A percentile compares a stretch with the other conserved stretches of the same genome.
Conservation (phyloP, 1,139 yeast genomes). For the Protomyces inundatus region DNA sequence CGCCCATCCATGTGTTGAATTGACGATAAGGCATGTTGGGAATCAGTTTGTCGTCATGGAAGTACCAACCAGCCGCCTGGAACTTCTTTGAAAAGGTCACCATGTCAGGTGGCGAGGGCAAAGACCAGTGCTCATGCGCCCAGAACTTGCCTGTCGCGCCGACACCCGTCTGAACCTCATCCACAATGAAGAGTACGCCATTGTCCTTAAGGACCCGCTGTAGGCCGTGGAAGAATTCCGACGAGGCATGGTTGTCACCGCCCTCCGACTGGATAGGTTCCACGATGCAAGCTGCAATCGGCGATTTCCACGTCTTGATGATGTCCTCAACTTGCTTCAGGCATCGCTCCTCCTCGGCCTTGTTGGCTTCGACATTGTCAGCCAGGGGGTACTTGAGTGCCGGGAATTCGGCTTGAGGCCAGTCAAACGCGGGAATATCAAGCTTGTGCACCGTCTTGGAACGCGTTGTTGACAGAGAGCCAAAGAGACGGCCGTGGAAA, state of each 20-base stretch:
- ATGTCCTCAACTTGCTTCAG: slow-evolving; percentile 54
- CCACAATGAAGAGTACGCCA: slow-evolving; percentile 66
- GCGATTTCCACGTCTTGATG: slow-evolving; percentile 50
- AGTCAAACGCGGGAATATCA: slow-evolving; percentile 75
- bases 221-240: slow-evolving; percentile 68
- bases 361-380: slow-evolving; percentile 51
- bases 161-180: slow-evolving; percentile 84
- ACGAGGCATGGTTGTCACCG: slow-evolving; percentile 79
- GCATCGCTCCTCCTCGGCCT: slow-evolving; percentile 63
- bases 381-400: slow-evolving; percentile 67
- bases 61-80: slow-evolving; percentile 81
- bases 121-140: slow-evolving; percentile 80
- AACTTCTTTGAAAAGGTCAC: slow-evolving; percentile 81
- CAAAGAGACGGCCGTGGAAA: slow-evolving; percentile 80
- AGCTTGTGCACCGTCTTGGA: slow-evolving; percentile 79
- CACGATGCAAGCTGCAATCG: slow-evolving; percentile 69
- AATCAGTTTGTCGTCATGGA: slow-evolving; percentile 61
- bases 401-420: slow-evolving; percentile 87
- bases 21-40: slow-evolving; percentile 71
- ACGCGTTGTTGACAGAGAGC: slow-evolving; percentile 69
- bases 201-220: slow-evolving; percentile 64
- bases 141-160: slow-evolving; percentile 81
- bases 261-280: slow-evolving; percentile 87
- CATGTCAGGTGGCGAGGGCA: slow-evolving; percentile 69
- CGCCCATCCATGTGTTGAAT: slow-evolving; percentile 91